Conservation (phyloP, 2,329 filamentous ascomycete species). For the Didymella exigua region DNA sequence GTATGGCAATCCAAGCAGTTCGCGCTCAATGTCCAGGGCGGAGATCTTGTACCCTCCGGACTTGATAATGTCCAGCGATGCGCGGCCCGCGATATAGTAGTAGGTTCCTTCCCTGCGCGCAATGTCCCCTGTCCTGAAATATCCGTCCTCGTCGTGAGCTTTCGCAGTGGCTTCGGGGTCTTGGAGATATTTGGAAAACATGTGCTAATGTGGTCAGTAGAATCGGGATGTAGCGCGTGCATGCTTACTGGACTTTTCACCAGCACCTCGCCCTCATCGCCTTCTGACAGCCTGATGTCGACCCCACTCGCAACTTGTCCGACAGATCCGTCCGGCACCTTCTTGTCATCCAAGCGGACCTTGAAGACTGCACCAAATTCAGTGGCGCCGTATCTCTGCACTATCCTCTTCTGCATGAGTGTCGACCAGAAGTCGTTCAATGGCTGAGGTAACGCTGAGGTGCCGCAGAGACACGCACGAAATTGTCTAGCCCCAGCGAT, state of each 20-base stretch:
- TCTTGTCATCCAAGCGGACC: slow-evolving; percentile 43
- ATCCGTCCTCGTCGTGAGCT: slow-evolving; percentile 55
- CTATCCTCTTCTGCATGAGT: slow-evolving; percentile 51
- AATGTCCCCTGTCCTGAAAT: slow-evolving; percentile 57
- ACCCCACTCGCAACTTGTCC: slow-evolving; percentile 49
- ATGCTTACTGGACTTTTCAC: slow-evolving; percentile 42
- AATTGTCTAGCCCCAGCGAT: slow-evolving; percentile 51
- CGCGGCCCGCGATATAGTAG: slow-evolving; percentile 61
- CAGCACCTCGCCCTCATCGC: slow-evolving; percentile 57
- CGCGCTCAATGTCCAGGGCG: slow-evolving; percentile 60
- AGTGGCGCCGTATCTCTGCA: slow-evolving; percentile 53
- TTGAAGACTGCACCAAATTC: slow-evolving; percentile 54
- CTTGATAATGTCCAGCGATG: slow-evolving; percentile 61
- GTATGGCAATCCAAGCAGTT: slow-evolving; percentile 56
- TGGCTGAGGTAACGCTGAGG: slow-evolving; percentile 56
- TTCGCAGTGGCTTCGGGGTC: slow-evolving; percentile 53
- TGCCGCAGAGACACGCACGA: slow-evolving; percentile 53
- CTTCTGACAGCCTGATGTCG: slow-evolving; percentile 50
- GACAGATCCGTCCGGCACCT: slow-evolving; percentile 39
- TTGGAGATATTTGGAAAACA: slow-evolving; percentile 50
- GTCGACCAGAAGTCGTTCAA: slow-evolving; percentile 59
- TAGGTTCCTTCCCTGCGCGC: slow-evolving; percentile 50
- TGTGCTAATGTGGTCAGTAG: slow-evolving; percentile 33
- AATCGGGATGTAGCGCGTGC: not conserved
- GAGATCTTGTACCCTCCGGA: slow-evolving; percentile 63